Base-by-base conservation (phyloP, 1,139 yeast genomes). In the Yamadazyma trypodendri region DNA sequence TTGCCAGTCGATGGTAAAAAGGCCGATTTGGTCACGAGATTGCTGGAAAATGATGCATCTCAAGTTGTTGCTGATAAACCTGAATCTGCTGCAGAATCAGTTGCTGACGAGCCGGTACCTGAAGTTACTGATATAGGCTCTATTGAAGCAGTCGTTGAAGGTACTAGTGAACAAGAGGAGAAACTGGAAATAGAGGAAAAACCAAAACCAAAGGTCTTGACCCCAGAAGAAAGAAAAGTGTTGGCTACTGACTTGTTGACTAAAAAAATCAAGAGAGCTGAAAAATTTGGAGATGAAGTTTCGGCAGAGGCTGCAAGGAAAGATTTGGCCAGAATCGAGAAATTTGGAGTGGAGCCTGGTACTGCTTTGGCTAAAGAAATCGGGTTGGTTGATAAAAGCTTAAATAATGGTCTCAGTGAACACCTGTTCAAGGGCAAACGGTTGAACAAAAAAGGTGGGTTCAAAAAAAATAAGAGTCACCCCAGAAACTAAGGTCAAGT, bases 1-100 rank as follows among this genome's bases (percentile, higher is more conserved):
- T 73, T 92, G 41, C 60, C 95, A 4, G 68, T 75, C 6, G 79
- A 82, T 31, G 98, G 98, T 18, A 82, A 88, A 52, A 92, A 90
- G 62, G 82, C 84, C 31, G 96, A 88, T 41, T 73, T 90, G 50
- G 73, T 90, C 38, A 78, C 79, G 31, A 78, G 97, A 49, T 72
- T 90, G 44, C 63, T 60, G 38, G 80, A 73, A 34, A 50, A 44
- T 18, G 65, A 57, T 31, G 28, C 38, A 14, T 24, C 28, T 12
- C 31, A 27, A 25, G 37, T 55, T 40, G 37, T 40, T 29, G 38
- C 58, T 45, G 29, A 36, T 2, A 52, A 47, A 24, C 33, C 43
- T 27, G 35, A 49, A 17, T 47, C 49, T 7, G 47, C 46, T 23
- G 51, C 45, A 37, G 40, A 28, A 20, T 32, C 49, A 18, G 48